Conservation (phyloP, 192 early-diverging fungal species). For the Backusella macrospora region DNA sequence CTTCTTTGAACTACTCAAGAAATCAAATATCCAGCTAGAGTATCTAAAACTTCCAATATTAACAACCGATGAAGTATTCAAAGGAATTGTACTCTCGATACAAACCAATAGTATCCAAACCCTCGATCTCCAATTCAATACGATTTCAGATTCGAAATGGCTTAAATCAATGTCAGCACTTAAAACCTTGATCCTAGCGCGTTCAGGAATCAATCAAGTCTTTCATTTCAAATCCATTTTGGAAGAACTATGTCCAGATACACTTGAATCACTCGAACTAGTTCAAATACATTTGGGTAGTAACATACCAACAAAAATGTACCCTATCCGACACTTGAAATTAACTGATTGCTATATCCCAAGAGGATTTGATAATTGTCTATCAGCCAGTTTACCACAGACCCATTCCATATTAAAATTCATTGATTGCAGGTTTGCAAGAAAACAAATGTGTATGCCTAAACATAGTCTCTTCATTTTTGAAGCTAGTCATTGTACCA, state of each 20-base stretch:
- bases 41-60: background rate
- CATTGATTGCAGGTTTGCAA: background rate
- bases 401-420: background rate
- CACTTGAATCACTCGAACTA: background rate
- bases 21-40: background rate
- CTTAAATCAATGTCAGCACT: background rate
- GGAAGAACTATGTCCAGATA: background rate
- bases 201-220: background rate
- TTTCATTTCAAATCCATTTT: background rate
- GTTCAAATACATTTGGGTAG: background rate
- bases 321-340: background rate
- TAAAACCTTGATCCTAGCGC: background rate
- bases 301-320: background rate
- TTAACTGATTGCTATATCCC: background rate
- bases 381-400: background rate
- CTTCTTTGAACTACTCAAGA: background rate
- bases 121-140: background rate
- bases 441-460: background rate
- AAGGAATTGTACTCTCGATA: background rate
- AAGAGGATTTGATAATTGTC: background rate
- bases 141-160: background rate
- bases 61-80: background rate
- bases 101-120: background rate
- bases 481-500: background rate
- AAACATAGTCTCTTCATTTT: background rate